These are phyloP conservation scores for Parastagonospora avenae DNA, from an alignment of 2,329 filamentous ascomycete species.

Conservation along the genomic window DNA sequence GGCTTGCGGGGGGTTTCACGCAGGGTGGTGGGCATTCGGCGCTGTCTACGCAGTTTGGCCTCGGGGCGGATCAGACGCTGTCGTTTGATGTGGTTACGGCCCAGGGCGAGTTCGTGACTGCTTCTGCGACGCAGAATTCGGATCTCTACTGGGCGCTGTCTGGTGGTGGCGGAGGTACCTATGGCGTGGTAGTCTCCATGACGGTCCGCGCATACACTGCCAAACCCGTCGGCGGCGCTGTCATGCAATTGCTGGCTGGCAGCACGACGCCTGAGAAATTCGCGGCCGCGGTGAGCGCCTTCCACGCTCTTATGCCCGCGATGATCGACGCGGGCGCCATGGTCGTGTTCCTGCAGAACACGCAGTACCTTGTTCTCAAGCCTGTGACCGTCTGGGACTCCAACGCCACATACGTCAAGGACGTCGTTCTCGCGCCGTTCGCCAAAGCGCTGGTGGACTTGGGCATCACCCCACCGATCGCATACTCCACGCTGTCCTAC, in stretches of 20 bases:
- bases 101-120: constrained; percentile 11
- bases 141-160: constrained; percentile 24
- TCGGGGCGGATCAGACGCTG: constrained; percentile 19
- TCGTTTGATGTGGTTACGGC: constrained; percentile 15
- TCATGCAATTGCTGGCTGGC: constrained; percentile 23
- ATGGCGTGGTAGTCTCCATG: constrained; percentile 25
- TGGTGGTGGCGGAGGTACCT: constrained; percentile 17
- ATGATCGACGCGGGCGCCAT: constrained; percentile 28
- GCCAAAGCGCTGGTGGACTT: constrained; percentile 19
- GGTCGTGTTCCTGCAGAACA: constrained; percentile 20
- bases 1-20: constrained; percentile 45
- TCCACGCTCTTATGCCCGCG: constrained; percentile 19
- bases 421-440: constrained; percentile 29
- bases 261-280: constrained; percentile 20
- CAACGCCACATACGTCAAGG: constrained; percentile 17
- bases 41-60: constrained; percentile 49
- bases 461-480: constrained; percentile 24
- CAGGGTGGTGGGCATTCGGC: constrained; percentile 59
- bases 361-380: constrained; percentile 16
- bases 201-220: constrained; percentile 35
- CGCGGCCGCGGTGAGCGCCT: constrained; percentile 13
- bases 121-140: constrained; percentile 10
- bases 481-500: constrained; percentile 27
- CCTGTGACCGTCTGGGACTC: constrained; percentile 23
- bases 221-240: constrained; percentile 25